These are phyloP conservation scores for Paulownia fortunei DNA, from an alignment of 257 asterid genomes.

Conservation along the genomic window DNA sequence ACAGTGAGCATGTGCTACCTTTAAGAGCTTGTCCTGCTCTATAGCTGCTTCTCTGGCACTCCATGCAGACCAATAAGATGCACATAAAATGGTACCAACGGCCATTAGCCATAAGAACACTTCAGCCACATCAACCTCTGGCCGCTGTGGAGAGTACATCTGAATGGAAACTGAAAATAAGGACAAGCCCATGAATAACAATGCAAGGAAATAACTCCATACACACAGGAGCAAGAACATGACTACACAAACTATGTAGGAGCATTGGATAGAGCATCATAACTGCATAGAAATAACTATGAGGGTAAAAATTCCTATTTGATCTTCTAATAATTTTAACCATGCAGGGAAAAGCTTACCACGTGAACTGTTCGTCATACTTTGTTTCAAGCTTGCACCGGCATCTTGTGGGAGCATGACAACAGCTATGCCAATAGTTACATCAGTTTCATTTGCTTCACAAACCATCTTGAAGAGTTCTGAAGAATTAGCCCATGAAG, in stretches of 20 bases:
- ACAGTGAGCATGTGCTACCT: conserved; percentile 48
- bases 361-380: conserved; percentile 53
- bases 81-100: conserved; percentile 81
- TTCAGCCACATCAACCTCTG: conserved; percentile 91
- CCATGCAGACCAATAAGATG: conserved; percentile 99
- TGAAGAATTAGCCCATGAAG: conserved; percentile 38
- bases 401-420: conserved; percentile 98
- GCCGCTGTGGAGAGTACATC: conserved; percentile 88
- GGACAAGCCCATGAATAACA: conserved; percentile 30
- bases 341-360: conserved; percentile 53
- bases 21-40: conserved; percentile 81
- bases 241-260: background rate
- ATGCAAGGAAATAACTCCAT: conserved; percentile 14
- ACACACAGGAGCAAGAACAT: background rate
- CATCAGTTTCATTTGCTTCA: conserved; percentile 72
- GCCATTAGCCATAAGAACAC: conserved; percentile 97
- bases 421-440: conserved; percentile 72
- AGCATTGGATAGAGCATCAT: background rate
- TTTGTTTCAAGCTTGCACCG: conserved; percentile 64
- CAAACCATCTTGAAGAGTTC: conserved; percentile 99
- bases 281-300: background rate
- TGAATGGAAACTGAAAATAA: conserved; percentile 77
- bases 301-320: conserved; percentile 4
- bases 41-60: conserved; percentile 82
- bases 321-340: conserved; percentile 1